phyloP scores from a whole-genome alignment of 2,329 filamentous ascomycete species.

The Emergomyces pasteurianus region DNA sequence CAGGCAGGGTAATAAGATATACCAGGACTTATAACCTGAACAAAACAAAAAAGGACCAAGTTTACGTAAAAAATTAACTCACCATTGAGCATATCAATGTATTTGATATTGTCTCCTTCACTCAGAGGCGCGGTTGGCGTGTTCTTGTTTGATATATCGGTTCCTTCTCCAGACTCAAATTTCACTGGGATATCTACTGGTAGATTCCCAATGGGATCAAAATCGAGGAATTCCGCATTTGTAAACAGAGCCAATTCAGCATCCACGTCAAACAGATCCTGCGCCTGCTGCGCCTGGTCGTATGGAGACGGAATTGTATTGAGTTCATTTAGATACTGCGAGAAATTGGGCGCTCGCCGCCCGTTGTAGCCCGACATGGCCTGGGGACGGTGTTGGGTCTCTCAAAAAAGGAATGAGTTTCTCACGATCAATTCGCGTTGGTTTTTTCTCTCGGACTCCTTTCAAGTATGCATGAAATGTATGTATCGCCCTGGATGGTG shows the following conservation, averaged over 20 bases:
- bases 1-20: background rate
- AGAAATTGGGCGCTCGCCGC: constrained; percentile 74
- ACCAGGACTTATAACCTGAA: background rate
- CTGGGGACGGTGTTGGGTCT: background rate
- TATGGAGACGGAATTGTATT: constrained; percentile 58
- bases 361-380: constrained; percentile 63
- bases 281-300: constrained; percentile 45
- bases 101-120: constrained; percentile 24
- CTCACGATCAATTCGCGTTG: background rate
- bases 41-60: constrained; percentile 3
- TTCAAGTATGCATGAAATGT: background rate
- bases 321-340: constrained; percentile 75
- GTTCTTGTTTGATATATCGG: constrained; percentile 15
- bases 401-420: background rate
- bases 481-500: background rate
- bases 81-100: constrained; percentile 32
- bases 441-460: background rate
- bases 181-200: constrained; percentile 17
- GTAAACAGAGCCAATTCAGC: constrained; percentile 69
- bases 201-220: constrained; percentile 40
- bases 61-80: constrained; percentile 20
- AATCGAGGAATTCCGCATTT: constrained; percentile 72
- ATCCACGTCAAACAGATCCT: constrained; percentile 51
- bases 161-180: constrained; percentile 8
- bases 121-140: constrained; percentile 1